These are phyloP conservation scores for Lipomyces starkeyi DNA, from an alignment of 805 yeast species.

Conservation along the genomic window DNA sequence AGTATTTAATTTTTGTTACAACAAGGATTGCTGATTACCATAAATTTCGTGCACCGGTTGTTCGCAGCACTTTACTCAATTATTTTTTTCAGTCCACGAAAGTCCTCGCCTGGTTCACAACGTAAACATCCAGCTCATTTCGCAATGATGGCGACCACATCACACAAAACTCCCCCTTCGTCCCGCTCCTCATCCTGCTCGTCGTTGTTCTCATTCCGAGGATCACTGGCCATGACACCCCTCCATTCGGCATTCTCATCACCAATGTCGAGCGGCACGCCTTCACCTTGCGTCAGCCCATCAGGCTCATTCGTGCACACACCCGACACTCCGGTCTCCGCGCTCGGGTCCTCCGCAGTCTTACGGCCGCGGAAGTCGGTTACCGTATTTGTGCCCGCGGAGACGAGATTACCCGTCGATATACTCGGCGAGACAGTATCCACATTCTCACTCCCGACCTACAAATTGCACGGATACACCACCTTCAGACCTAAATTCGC, in stretches of 20 bases:
- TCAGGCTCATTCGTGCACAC: background rate
- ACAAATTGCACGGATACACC: conserved; percentile 14
- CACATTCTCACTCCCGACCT: conserved; percentile 10
- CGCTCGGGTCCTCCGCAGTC: background rate
- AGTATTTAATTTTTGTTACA: background rate
- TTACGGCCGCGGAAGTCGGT: background rate
- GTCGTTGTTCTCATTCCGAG: background rate
- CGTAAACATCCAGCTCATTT: conserved; percentile 1
- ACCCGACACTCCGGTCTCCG: conserved; percentile 3
- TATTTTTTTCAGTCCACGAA: background rate
- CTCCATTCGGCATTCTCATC: conserved; percentile 1
- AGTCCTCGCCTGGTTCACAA: background rate
- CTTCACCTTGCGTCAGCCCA: background rate
- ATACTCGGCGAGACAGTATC: conserved; percentile 4
- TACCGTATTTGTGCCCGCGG: conserved; percentile 21
- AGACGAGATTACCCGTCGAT: conserved; percentile 10
- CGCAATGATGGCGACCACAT: background rate
- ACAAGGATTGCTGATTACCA: background rate
- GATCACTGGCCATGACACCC: background rate
- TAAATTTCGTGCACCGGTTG: background rate
- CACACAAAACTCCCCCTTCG: background rate
- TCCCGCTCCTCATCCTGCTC: background rate
- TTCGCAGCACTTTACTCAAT: background rate
- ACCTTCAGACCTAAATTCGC: conserved; percentile 20
- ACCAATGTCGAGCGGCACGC: conserved; percentile 2